Percentiles rank a stretch among this genome's conserved stretches.
phyloP scores from a whole-genome alignment of 2,329 filamentous ascomycete species.

The Neonectria neomacrospora region DNA sequence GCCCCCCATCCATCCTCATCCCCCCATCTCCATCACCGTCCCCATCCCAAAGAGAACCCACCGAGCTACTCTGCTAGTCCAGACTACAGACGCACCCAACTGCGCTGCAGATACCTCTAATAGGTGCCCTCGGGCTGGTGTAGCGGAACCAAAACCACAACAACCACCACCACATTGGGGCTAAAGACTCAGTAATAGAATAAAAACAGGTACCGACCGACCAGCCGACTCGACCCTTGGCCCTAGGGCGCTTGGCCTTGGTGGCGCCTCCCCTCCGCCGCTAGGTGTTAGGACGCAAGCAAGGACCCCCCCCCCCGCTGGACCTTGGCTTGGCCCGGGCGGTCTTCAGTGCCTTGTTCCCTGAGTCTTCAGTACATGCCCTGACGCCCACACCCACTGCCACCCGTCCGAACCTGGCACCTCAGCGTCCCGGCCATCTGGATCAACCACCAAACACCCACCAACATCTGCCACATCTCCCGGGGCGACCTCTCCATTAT shows the following conservation, averaged over 20 bases:
- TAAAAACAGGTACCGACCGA: conserved; percentile 16
- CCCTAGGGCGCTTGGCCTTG: conserved; percentile 13
- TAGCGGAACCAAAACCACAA: conserved; percentile 7
- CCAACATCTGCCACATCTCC: conserved; percentile 27
- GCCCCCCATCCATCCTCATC: background rate
- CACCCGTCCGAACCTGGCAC: conserved; percentile 40
- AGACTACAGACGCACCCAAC: background rate
- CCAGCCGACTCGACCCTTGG: background rate
- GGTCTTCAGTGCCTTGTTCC: too few species aligned
- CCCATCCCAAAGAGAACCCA: conserved; percentile 10
- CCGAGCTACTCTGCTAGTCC: background rate
- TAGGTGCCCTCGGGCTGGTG: conserved; percentile 9
- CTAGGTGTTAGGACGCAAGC: background rate
- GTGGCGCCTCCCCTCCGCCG: conserved; percentile 20
- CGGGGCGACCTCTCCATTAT: conserved; percentile 15
- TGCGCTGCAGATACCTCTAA: background rate
- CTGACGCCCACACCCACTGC: conserved; percentile 29
- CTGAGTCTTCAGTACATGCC: conserved; percentile 5
- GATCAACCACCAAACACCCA: conserved; percentile 39
- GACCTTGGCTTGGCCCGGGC: background rate
- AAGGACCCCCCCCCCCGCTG: background rate
- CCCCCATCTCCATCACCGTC: conserved; percentile 9
- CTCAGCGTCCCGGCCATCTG: conserved; percentile 43
- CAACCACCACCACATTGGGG: conserved; percentile 3
- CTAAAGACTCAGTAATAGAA: background rate